Evolutionary conservation across 1,284 basidiomycete genomes (phyloP), one percentile per base, ranked within the genome.

Genomic region (Sanguinoderma infundibulare): DNA sequence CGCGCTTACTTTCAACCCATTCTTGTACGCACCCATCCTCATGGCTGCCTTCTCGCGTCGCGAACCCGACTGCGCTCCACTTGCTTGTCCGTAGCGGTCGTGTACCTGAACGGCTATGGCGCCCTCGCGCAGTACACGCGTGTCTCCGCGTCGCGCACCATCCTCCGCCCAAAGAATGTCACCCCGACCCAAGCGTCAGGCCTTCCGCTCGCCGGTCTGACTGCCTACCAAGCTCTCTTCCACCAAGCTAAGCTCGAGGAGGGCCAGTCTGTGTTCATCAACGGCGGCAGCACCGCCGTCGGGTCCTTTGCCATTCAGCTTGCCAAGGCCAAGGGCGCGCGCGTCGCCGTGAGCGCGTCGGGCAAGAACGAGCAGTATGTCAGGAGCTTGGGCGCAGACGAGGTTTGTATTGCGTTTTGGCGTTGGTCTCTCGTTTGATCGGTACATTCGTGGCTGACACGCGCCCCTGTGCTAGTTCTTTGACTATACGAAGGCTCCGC

Each of bases 401-500:
- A 70, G 59, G 69, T 70, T 44, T 12, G 64, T 56, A 15, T 8
- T 20, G 5, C 7, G 24, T 32, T 6, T 26, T 17, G 10, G 15
- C 39, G 39, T 20, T 17, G 39, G 10, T 12, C 12, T 40, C 22
- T 12, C 30, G 15, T 28, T 39, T 26, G 6, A 9, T 12, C 22
- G 36, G 28, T n/a, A n/a, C n/a, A n/a, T 32, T n/a, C 17, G 22
- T 14, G 5, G 10, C 12, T 44, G 46, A 57, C 20, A 15, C 2
- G 38, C 2, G 15, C 5, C 30, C 9, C 3, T 30, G 24, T 32
- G 28, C 17, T 53, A 83, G 77, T 82, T 85, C 53, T 76, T 90
- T 44, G 86, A 90, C 70, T 90, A 91, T 62, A 83, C 80, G 1
- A 74, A 77, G 15, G 73, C 73, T n/a, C 76, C 83, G 8, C 70